Percentiles rank a stretch among this genome's conserved stretches.
Evolutionary conservation across 345 rosid species (phyloP).

Genomic region (Linum lewisii): DNA sequence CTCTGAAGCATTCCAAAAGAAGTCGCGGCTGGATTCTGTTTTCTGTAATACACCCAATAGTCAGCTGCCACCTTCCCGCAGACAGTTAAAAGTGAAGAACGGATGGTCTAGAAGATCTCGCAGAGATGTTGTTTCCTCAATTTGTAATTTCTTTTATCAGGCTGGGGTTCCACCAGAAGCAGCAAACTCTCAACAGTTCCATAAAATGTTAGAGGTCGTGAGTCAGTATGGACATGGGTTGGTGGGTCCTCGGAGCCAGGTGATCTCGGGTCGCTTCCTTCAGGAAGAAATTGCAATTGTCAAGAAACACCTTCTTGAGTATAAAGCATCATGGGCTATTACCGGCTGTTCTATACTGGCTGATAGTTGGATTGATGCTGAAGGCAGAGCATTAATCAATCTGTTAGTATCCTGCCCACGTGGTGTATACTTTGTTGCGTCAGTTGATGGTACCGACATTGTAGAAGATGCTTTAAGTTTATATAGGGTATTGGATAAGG

Average conservation of each 20-base stretch:
- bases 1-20: constrained; percentile 38
- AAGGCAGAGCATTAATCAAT: constrained; percentile 47
- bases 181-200: constrained; percentile 46
- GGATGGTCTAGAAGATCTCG: constrained; percentile 31
- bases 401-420: constrained; percentile 54
- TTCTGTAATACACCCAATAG: constrained; percentile 30
- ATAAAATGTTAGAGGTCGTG: constrained; percentile 46
- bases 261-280: constrained; percentile 36
- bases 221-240: constrained; percentile 42
- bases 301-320: constrained; percentile 33
- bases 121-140: constrained; percentile 43
- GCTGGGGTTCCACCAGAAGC: constrained; percentile 47
- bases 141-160: constrained; percentile 50
- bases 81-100: constrained; percentile 25
- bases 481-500: constrained; percentile 49
- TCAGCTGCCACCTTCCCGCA: constrained; percentile 30
- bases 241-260: constrained; percentile 36
- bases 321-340: constrained; percentile 48
- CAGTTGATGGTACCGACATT: constrained; percentile 51
- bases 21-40: constrained; percentile 42
- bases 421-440: constrained; percentile 53
- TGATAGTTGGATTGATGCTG: constrained; percentile 60
- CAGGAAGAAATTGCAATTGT: constrained; percentile 43
- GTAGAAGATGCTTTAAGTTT: constrained; percentile 43
- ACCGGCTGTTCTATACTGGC: constrained; percentile 49